phyloP scores from a whole-genome alignment of 2,329 filamentous ascomycete genomes.

The Truncatella angustata region DNA sequence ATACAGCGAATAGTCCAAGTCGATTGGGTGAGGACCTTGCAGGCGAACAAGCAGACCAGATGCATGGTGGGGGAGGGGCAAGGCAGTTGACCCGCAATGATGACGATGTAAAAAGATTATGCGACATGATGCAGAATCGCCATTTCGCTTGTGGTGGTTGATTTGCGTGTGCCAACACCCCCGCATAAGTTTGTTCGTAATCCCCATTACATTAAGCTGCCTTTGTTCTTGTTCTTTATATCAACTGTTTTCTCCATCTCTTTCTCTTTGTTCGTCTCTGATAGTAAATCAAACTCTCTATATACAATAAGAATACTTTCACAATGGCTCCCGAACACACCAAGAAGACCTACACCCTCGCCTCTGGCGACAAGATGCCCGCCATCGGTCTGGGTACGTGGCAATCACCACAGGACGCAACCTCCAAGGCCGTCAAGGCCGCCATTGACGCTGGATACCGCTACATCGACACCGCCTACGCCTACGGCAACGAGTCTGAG shows the following conservation, averaged over 20 bases:
- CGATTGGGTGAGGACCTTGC: background rate
- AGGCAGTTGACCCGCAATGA: constrained; percentile 3
- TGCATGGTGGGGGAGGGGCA: background rate
- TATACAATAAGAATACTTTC: too few relatives aligned
- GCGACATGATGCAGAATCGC: background rate
- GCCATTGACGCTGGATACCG: constrained; percentile 69
- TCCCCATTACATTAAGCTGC: too few relatives aligned
- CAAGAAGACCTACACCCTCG: constrained; percentile 63
- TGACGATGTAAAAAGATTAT: background rate
- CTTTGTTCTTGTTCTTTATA: background rate
- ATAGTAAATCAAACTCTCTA: too few relatives aligned
- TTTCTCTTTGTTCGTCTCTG: background rate
- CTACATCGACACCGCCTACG: constrained; percentile 74
- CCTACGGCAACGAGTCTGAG: constrained; percentile 74
- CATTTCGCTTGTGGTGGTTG: background rate
- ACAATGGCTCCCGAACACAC: constrained; percentile 12
- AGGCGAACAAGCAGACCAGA: background rate
- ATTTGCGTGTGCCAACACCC: background rate
- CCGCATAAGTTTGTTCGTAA: background rate
- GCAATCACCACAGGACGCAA: constrained; percentile 70
- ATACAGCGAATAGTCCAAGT: too few relatives aligned
- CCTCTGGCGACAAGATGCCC: constrained; percentile 76
- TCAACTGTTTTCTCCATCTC: background rate
- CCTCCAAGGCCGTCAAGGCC: constrained; percentile 67
- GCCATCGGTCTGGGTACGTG: constrained; percentile 76